Evolutionary conservation across 139 green algal species (phyloP).

Genomic region (Nannochloris sp.): DNA sequence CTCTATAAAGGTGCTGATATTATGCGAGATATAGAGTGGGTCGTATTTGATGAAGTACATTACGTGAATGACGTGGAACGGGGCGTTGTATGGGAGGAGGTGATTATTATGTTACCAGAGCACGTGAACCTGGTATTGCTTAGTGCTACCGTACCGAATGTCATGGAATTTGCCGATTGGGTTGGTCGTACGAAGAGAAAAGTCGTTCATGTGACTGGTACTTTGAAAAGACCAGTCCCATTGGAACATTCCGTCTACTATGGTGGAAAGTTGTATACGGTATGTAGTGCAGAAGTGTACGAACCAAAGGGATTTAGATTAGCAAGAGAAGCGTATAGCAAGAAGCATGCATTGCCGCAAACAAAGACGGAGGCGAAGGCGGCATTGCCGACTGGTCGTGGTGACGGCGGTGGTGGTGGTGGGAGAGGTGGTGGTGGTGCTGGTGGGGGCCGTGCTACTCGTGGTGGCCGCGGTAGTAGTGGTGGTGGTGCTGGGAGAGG

Average conservation of each 20-base stretch:
- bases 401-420: slow-evolving; percentile 8
- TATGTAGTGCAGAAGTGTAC: slow-evolving; percentile 17
- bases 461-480: slow-evolving; percentile 5
- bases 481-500: slow-evolving; percentile 6
- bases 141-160: slow-evolving; percentile 93
- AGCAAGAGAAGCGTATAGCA: slow-evolving; percentile 4
- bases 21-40: slow-evolving; percentile 91
- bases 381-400: slow-evolving; percentile 42
- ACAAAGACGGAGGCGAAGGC: slow-evolving; percentile 40
- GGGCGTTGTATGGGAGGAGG: slow-evolving; percentile 87
- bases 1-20: slow-evolving; percentile 91
- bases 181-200: slow-evolving; percentile 90
- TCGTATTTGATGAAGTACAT: slow-evolving; percentile 97
- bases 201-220: slow-evolving; percentile 83
- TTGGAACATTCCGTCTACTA: slow-evolving; percentile 94
- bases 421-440: slow-evolving; percentile 14
- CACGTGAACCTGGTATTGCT: slow-evolving; percentile 91
- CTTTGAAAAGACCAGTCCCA: slow-evolving; percentile 80
- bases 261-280: slow-evolving; percentile 54
- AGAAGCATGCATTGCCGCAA: slow-evolving; percentile 34
- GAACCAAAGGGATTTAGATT: slow-evolving; percentile 23
- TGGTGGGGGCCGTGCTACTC: neutral
- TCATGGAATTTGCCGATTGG: slow-evolving; percentile 97
- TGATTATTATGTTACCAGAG: slow-evolving; percentile 98
- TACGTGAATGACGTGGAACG: slow-evolving; percentile 95